phyloP scores from a whole-genome alignment of 2,329 filamentous ascomycete genomes.

The Cytospora paraplurivora region DNA sequence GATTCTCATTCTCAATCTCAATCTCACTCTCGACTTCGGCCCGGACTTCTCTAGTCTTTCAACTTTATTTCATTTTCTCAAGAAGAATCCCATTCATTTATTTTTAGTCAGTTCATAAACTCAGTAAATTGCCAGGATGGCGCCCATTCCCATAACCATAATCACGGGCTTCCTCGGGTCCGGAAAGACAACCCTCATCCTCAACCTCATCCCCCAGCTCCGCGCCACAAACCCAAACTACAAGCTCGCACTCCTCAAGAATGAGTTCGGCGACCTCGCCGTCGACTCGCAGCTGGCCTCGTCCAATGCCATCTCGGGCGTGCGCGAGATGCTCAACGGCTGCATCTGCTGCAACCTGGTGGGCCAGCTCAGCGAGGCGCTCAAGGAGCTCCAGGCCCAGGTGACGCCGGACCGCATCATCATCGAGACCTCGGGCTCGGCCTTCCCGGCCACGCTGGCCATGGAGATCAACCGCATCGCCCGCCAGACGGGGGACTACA shows the following conservation, averaged over 20 bases:
- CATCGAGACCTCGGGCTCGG: conserved; percentile 88
- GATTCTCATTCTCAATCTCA: too few species aligned
- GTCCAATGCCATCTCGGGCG: conserved; percentile 80
- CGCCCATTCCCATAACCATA: conserved; percentile 86
- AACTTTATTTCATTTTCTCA: neutral
- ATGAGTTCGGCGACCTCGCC: conserved; percentile 95
- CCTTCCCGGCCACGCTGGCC: conserved; percentile 84
- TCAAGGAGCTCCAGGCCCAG: conserved; percentile 67
- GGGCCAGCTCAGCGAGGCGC: conserved; percentile 80
- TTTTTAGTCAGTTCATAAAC: neutral
- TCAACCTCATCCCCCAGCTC: conserved; percentile 91
- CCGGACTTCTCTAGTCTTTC: neutral
- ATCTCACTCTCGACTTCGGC: too few species aligned
- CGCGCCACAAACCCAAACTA: conserved; percentile 71
- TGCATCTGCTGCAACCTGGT: conserved; percentile 99
- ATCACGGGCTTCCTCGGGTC: conserved; percentile 95
- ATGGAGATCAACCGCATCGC: conserved; percentile 85
- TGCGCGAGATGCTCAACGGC: conserved; percentile 90
- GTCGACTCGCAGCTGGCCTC: conserved; percentile 90
- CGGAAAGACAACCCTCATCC: conserved; percentile 93
- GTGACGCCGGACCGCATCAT: conserved; percentile 79
- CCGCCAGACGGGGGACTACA: conserved; percentile 68
- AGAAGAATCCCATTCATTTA: neutral
- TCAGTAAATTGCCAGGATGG: conserved; percentile 46
- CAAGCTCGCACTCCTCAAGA: conserved; percentile 92